phyloP scores from a whole-genome alignment of 768 basidiomycete genomes.

The Hericium coralloides region DNA sequence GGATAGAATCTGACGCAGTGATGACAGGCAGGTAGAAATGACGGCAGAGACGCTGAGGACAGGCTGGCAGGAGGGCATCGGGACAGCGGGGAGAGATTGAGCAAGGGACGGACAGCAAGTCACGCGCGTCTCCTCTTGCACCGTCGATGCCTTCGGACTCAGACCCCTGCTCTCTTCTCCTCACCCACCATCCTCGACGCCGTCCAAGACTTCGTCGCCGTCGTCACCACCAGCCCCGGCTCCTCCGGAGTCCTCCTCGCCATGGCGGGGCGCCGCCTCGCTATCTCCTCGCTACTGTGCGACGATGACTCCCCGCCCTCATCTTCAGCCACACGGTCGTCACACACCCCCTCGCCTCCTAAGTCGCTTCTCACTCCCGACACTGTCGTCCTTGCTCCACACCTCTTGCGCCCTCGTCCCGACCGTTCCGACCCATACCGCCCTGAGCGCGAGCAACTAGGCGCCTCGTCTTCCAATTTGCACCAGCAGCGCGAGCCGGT shows the following conservation, averaged over 20 bases:
- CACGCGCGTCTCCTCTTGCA: neutral
- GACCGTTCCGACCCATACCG: constrained; percentile 2
- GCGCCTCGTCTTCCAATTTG: neutral
- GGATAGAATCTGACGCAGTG: no score
- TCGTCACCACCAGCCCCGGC: neutral
- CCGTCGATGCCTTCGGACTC: neutral
- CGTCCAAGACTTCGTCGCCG: no score
- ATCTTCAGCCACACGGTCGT: neutral
- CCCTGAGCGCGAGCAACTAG: neutral
- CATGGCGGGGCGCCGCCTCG: constrained; percentile 63
- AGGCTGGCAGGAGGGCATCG: no score
- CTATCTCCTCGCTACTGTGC: constrained; percentile 70
- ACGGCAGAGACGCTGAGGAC: no score
- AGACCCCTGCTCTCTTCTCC: neutral
- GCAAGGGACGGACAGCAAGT: neutral
- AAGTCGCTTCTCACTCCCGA: constrained; percentile 2
- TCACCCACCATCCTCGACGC: neutral
- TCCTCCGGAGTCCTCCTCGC: constrained; percentile 9
- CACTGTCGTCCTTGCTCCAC: constrained; percentile 2
- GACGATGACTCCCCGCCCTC: constrained; percentile 29
- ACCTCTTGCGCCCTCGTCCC: neutral
- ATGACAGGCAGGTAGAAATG: no score
- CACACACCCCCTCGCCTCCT: constrained; percentile 2
- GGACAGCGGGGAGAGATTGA: neutral
- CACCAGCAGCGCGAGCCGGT: constrained; percentile 1